Percentiles rank a stretch among this genome's conserved stretches.
Evolutionary conservation across 2,329 filamentous ascomycete genomes (phyloP).

Genomic region (Oidium heveae): DNA sequence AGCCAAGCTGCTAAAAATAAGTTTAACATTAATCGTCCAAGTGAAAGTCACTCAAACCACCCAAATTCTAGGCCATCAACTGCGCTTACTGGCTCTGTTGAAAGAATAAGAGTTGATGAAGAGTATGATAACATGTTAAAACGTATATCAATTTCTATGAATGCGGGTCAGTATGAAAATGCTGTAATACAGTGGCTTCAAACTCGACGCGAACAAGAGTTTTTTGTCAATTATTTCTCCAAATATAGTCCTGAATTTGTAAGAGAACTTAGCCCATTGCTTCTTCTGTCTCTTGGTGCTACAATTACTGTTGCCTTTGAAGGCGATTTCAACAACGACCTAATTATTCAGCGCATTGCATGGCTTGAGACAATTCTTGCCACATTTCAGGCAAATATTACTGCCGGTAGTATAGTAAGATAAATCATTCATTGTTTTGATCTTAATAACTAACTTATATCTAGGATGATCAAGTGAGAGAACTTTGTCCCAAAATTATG

Average conservation of each 20-base stretch:
- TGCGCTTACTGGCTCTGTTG: slow-evolving; percentile 12
- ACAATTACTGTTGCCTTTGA: slow-evolving; percentile 34
- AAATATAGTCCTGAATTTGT: slow-evolving; percentile 27
- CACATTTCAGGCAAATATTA: slow-evolving; percentile 18
- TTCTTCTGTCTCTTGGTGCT: slow-evolving; percentile 37
- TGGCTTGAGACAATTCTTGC: slow-evolving; percentile 36
- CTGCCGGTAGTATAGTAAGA: slow-evolving; percentile 14
- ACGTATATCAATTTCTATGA: slow-evolving; percentile 35
- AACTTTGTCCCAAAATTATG: slow-evolving; percentile 32
- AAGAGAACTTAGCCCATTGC: slow-evolving; percentile 30
- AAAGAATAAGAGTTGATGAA: slow-evolving; percentile 21
- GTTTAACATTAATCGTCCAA: slow-evolving; percentile 2
- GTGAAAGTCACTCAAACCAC: slow-evolving; percentile 1
- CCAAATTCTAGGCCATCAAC: slow-evolving; percentile 5
- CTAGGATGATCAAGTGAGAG: slow-evolving; percentile 27
- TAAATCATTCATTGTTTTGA: background rate
- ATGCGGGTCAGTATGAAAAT: slow-evolving; percentile 32
- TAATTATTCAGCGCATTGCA: slow-evolving; percentile 28
- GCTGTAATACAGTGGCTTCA: slow-evolving; percentile 44
- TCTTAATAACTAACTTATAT: slow-evolving; percentile 9
- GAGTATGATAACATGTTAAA: slow-evolving; percentile 31
- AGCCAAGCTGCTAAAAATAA: slow-evolving; percentile 22
- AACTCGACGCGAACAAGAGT: slow-evolving; percentile 32
- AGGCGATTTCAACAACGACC: slow-evolving; percentile 15
- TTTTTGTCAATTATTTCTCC: slow-evolving; percentile 30